A percentile compares a stretch with the other conserved stretches of the same genome.
Evolutionary conservation across 345 rosid genomes (phyloP).

Genomic region (Hibiscus syriacus): DNA sequence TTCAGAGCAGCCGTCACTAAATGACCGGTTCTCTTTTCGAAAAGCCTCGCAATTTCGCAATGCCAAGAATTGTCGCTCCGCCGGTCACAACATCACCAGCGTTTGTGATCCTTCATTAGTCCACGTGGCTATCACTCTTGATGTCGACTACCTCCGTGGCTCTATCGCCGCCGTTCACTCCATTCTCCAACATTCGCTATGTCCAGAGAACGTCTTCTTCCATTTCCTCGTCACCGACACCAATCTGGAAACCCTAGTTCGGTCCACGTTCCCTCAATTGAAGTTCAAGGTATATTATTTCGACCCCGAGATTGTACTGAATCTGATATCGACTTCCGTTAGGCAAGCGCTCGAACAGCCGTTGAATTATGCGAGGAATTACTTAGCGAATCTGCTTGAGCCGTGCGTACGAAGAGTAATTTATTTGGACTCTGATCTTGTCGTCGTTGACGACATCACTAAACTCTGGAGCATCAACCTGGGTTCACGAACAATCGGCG

Average conservation of each 20-base stretch:
- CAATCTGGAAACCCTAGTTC: conserved; percentile 53
- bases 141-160: conserved; percentile 83
- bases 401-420: conserved; percentile 82
- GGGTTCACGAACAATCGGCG: conserved; percentile 75
- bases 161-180: conserved; percentile 94
- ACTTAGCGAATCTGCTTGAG: conserved; percentile 73
- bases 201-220: conserved; percentile 83
- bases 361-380: conserved; percentile 85
- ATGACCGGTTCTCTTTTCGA: conserved; percentile 48
- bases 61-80: conserved; percentile 68
- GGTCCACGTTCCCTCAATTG: conserved; percentile 75
- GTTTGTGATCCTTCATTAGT: conserved; percentile 75
- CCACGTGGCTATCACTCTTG: conserved; percentile 90
- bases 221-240: conserved; percentile 79
- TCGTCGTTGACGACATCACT: conserved; percentile 75
- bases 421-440: conserved; percentile 84
- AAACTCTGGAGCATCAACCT: conserved; percentile 66
- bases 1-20: conserved; percentile 5
- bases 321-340: conserved; percentile 73
- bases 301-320: conserved; percentile 69
- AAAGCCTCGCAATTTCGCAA: conserved; percentile 55
- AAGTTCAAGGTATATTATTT: conserved; percentile 80
- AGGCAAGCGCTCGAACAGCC: conserved; percentile 96
- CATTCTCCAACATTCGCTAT: conserved; percentile 58
- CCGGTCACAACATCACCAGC: conserved; percentile 23